A percentile compares a stretch with the other conserved stretches of the same genome.
These are phyloP conservation scores for Penicillium cataractarum DNA, from an alignment of 495 filamentous ascomycete genomes.

Conservation along the genomic window DNA sequence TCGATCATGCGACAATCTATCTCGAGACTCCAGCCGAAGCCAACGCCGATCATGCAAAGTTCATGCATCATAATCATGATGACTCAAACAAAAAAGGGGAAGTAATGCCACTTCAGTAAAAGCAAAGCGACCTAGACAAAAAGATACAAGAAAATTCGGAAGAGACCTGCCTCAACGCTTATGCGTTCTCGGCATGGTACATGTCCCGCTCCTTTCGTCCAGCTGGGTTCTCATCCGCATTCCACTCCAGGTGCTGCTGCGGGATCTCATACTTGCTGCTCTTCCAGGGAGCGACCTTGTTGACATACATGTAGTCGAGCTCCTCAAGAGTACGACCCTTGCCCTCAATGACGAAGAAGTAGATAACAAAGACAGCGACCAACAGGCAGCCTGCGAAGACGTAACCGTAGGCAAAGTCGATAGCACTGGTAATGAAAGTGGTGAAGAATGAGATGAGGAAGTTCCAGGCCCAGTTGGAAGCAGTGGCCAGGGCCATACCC, in stretches of 20 bases:
- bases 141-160: conserved; percentile 5
- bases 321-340: conserved; percentile 68
- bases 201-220: conserved; percentile 30
- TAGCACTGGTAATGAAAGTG: conserved; percentile 66
- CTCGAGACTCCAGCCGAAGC: conserved; percentile 19
- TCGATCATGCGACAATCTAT: not conserved
- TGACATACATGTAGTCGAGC: conserved; percentile 79
- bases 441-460: conserved; percentile 83
- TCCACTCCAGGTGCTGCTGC: conserved; percentile 18
- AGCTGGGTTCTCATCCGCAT: conserved; percentile 14
- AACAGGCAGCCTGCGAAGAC: conserved; percentile 74
- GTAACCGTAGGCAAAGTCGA: conserved; percentile 74
- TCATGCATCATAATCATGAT: conserved; percentile 16
- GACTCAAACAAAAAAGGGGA: conserved; percentile 1
- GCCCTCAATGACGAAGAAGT: conserved; percentile 74
- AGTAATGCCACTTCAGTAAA: conserved; percentile 7
- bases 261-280: conserved; percentile 51
- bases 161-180: not conserved
- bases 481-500: conserved; percentile 73
- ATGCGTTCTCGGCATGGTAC: conserved; percentile 39
- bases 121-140: conserved; percentile 2
- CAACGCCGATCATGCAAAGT: conserved; percentile 7
- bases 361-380: conserved; percentile 61
- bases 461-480: conserved; percentile 86
- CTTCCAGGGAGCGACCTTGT: conserved; percentile 64